Base-by-base conservation (phyloP, 2,329 filamentous ascomycete species). In the Aspergillus novofumigatus region DNA sequence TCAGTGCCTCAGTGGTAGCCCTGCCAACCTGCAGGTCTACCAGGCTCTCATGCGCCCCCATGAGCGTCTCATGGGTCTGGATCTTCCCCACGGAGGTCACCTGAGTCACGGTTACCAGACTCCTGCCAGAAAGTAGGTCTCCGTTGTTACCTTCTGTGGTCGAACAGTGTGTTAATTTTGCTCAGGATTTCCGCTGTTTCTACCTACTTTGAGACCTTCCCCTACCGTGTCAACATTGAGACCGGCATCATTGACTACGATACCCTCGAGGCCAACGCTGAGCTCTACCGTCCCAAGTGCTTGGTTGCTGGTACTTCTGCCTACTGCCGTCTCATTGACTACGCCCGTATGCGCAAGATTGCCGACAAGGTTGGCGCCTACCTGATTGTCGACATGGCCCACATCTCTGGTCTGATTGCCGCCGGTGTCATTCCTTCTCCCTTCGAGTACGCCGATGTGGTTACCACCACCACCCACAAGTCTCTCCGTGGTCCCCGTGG, bases 391-490 rank as follows among this genome's bases (percentile, higher is more conserved):
- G 94, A 99, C 72, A 97, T 99, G 86, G 94, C 94, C 53, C 94
- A 99, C 72, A 95, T 99, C 65, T 97, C 93, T 9, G 94, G 94
- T 64, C 81, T 99, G 61, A 86, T 99, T 52, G 92, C 94, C 47
- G 93, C 91, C 66, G 92, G 92, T 69, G 92, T 96, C 55, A 86
- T 97, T 64, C 91, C 92, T 47, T 89, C 90, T 59, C 94, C 94
- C 52, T 99, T 97, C 77, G 84, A 85, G 63, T 88, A 89, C 75
- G 90, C 92, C 63, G 94, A 99, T 74, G 88, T 99, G 58, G 94
- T 99, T 63, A 99, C 94, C 50, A 99, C 94, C 23, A 99, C 94
- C 41, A 97, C 91, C 61, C 94, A 99, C 84, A 99, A 99, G 82
- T 96, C 91, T 59, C 85, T 99, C 62, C 90, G 94, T 72, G 94